Conservation (phyloP, 1,139 yeast species). For the Zygosaccharomyces sapae region DNA sequence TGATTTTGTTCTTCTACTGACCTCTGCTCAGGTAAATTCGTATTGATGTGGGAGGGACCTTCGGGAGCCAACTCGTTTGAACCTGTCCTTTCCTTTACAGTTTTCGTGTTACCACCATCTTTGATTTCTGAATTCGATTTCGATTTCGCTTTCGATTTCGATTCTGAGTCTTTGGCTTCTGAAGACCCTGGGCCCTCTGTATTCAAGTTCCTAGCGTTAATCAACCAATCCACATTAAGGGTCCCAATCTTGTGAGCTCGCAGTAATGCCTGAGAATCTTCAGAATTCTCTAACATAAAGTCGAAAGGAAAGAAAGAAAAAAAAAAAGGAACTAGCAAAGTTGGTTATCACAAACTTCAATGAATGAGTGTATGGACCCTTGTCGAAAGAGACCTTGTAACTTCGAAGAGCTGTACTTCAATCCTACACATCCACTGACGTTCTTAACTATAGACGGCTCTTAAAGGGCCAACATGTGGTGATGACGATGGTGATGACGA, state of each 20-base stretch:
- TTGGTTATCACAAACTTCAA: too few species aligned
- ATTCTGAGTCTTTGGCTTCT: background rate
- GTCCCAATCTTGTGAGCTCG: conserved; percentile 14
- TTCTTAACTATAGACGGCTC: too few species aligned
- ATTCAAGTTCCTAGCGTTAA: conserved; percentile 14
- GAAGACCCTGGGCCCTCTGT: conserved; percentile 1
- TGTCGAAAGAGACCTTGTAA: too few species aligned
- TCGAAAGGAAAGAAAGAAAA: too few species aligned
- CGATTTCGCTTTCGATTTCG: background rate
- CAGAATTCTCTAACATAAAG: conserved; percentile 5
- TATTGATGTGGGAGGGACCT: conserved; percentile 3
- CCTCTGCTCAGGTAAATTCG: conserved; percentile 4
- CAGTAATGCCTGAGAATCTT: conserved; percentile 19
- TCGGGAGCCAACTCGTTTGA: conserved; percentile 4
- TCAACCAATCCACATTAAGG: conserved; percentile 17
- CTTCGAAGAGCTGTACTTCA: too few species aligned
- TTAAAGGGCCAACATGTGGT: background rate
- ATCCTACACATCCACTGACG: too few species aligned
- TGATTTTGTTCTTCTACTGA: background rate
- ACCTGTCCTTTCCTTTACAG: background rate
- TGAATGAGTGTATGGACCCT: too few species aligned
- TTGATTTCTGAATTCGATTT: background rate
- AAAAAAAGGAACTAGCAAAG: too few species aligned
- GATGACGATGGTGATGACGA: background rate
- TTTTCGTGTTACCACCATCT: background rate